Evolutionary conservation across 73 alveolate species (phyloP).

Genomic region (Tetrahymena borealis): DNA sequence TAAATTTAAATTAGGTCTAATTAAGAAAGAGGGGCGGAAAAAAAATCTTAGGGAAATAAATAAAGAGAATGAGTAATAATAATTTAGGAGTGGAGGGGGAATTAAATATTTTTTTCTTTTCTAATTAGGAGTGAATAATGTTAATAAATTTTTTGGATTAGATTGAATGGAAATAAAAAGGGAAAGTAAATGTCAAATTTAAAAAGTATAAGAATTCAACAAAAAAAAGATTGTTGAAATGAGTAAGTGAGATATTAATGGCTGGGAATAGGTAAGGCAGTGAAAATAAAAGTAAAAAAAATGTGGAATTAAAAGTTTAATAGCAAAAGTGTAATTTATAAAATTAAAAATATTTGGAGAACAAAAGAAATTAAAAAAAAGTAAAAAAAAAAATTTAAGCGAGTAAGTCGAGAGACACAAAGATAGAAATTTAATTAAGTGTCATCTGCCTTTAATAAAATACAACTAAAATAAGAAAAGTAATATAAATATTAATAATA

Average conservation of each 20-base stretch:
- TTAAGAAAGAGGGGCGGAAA: not conserved
- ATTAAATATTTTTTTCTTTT: not conserved
- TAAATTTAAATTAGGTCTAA: not conserved
- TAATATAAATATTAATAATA: not conserved
- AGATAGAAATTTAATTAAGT: not conserved
- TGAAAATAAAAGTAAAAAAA: not conserved
- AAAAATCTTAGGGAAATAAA: not conserved
- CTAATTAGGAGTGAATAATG: not conserved
- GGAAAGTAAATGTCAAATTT: not conserved
- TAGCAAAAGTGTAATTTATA: not conserved
- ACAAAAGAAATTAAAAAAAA: not conserved
- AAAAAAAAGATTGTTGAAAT: not conserved
- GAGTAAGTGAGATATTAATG: not conserved
- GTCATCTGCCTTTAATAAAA: not conserved
- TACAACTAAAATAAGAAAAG: not conserved
- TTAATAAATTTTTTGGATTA: not conserved
- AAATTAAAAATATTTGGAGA: not conserved
- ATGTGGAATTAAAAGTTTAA: not conserved
- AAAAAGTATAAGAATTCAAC: not conserved
- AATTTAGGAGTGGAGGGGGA: not conserved
- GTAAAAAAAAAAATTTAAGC: not conserved
- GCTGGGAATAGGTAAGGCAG: not conserved
- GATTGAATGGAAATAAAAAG: not conserved
- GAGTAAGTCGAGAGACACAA: not conserved
- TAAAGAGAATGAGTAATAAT: not conserved